A percentile compares a stretch with the other conserved stretches of the same genome.
These are phyloP conservation scores for Plasmodium adleri DNA, from an alignment of 169 alveolate genomes.

Conservation along the genomic window DNA sequence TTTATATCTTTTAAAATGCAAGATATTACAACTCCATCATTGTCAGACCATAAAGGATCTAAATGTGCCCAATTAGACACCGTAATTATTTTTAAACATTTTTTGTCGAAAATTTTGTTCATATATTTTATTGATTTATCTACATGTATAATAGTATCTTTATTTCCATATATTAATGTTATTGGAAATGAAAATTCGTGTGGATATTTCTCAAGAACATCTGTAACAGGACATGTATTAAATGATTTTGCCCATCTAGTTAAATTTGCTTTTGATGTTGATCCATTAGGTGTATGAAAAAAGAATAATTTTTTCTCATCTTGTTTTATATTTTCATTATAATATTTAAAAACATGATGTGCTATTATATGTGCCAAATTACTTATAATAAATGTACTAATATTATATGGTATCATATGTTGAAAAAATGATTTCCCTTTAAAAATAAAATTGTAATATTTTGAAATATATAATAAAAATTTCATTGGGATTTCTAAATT, in stretches of 20 bases:
- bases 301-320: slow-evolving; percentile 13
- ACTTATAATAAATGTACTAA: background rate
- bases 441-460: background rate
- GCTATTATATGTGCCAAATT: slow-evolving; percentile 17
- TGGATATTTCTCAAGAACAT: slow-evolving; percentile 31
- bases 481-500: slow-evolving; percentile 5
- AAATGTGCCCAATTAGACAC: slow-evolving; percentile 32
- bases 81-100: slow-evolving; percentile 10
- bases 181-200: slow-evolving; percentile 26
- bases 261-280: slow-evolving; percentile 26
- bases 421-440: background rate
- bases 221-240: slow-evolving; percentile 25
- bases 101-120: slow-evolving; percentile 3
- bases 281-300: slow-evolving; percentile 39
- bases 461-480: background rate
- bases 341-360: slow-evolving; percentile 8
- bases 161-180: slow-evolving; percentile 34
- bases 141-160: slow-evolving; percentile 22
- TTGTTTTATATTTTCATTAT: background rate
- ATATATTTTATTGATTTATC: slow-evolving; percentile 24
- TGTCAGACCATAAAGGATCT: slow-evolving; percentile 29
- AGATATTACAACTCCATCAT: slow-evolving; percentile 14
- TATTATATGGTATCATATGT: slow-evolving; percentile 7
- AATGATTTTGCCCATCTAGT: slow-evolving; percentile 16
- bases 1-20: slow-evolving; percentile 29